Evolutionary conservation across 306 rosid species (phyloP), one percentile per base, ranked within the genome.

Genomic region (Rosa multiflora): DNA sequence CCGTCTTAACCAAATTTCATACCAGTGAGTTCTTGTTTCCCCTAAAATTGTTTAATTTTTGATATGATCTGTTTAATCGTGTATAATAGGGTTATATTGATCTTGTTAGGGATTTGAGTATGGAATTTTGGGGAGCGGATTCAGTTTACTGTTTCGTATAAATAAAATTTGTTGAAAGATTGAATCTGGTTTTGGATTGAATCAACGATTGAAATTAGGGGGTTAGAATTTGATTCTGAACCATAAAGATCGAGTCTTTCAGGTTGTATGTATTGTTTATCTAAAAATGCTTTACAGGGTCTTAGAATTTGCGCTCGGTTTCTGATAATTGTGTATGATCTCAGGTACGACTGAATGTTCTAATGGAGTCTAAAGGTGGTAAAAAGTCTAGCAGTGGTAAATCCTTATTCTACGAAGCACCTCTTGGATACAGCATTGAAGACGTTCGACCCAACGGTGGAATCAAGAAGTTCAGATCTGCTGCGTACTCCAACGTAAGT

Each of bases 361-460:
- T 88, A 86, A 92, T 92, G 97, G 97, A 92, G 77, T 82, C 94
- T 1, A 88, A 90, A 86, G 93, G 97, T 83, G 97, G 97, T 44
- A 88, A 91, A 53, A 89, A 91, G 91, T 88, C 90, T 68, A 90
- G 94, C 70, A 89, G 91, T 86, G 86, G 93, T 86, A 89, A 78
- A 76, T 86, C 89, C 62, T 85, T 86, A 4, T 90, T 87, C 62
- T 92, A 90, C 83, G 94, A 92, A 90, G 97, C 92, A 76, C 97
- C 97, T 83, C 97, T 92, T 17, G 97, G 97, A 5, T 92, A 92
- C 84, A 88, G 94, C 93, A 92, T 87, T 72, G 97, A 92, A 86
- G 94, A 92, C 94, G 53, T 92, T 82, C 90, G 97, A 39, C 94
- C 97, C 10, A 88, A 85, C 90, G 94, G 97, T 77, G 94, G 94